These are phyloP conservation scores for Backusella westeae DNA, from an alignment of 192 early-diverging fungal species.

Conservation along the genomic window DNA sequence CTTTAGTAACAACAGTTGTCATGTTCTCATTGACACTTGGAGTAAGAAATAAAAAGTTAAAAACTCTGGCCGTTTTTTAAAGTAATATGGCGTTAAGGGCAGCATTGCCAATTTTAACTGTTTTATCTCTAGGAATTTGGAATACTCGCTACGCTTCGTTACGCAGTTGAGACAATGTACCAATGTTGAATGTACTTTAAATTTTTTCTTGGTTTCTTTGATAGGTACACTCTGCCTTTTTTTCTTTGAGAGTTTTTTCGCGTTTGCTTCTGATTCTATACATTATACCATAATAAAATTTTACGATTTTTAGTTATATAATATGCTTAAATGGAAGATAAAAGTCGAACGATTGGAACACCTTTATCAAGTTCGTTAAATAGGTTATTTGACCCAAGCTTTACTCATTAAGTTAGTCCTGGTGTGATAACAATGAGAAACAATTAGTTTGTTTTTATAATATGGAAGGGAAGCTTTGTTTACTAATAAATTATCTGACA, in stretches of 20 bases:
- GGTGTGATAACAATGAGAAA: neutral
- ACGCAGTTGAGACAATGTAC: neutral
- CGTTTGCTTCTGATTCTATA: too few relatives aligned
- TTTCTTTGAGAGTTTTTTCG: neutral
- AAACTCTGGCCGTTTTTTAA: too few relatives aligned
- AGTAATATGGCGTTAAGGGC: too few relatives aligned
- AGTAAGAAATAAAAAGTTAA: neutral
- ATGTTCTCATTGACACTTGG: neutral
- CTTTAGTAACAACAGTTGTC: neutral
- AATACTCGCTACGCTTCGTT: neutral
- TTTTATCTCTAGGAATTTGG: too few relatives aligned
- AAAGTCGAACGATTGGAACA: too few relatives aligned
- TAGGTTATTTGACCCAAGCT: neutral
- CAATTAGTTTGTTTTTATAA: too few relatives aligned
- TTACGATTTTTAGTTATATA: too few relatives aligned
- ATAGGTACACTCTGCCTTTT: neutral
- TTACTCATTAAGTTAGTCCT: too few relatives aligned
- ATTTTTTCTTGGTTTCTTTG: neutral
- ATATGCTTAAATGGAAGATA: too few relatives aligned
- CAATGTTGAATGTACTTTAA: neutral
- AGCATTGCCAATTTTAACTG: too few relatives aligned
- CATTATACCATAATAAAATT: too few relatives aligned
- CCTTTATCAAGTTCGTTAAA: neutral
- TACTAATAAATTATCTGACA: neutral
- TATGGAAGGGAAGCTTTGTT: neutral